Base-by-base conservation (phyloP, 768 basidiomycete genomes). In the Russula sp. region DNA sequence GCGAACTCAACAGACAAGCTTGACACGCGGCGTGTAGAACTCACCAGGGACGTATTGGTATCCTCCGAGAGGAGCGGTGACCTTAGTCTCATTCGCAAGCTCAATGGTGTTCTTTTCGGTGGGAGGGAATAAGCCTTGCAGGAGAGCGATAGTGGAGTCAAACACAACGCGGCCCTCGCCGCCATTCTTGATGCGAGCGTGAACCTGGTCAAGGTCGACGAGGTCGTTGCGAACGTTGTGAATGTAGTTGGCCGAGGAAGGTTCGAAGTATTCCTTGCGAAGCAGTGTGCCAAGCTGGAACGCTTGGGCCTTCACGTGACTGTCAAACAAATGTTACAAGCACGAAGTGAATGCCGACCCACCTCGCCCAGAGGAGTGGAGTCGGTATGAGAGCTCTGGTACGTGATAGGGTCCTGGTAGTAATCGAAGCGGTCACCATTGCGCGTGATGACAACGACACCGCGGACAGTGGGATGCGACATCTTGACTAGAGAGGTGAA, bases 101-200 rank as follows among this genome's bases (percentile, higher is more conserved):
- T 78, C 78, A 68, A 88, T 87, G 70, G 82, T 85, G 75, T 89
- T 88, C 42, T 81, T 78, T 10, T 78, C 75, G 71, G 81, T 88
- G n/a, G 91, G 90, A 27, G 91, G 91, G 81, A 86, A 92, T 54
- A 94, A 78, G 48, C 91, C 91, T 75, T 94, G 93, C 47, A 92
- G 82, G 57, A 92, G 78, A 35, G 92, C 91, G 57, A 88, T 87
- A 37, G 90, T 86, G 6, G 88, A 88, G 78, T 94, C 91, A 74
- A 91, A 89, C 68, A 93, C 90, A 56, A 89, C 86, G n/a, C 84
- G 79, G 52, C 91, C 91, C 72, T 94, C 91, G 55, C 85, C 86
- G 51, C 91, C 90, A 57, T 85, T 86, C 76, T 94, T 93, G 73
- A 88, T 89, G 66, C 84, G 85, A 57, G 88, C 81, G 68, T 86